Conservation (phyloP, 108 stramenopile species). For the Pseudonitzschia multiseries region DNA sequence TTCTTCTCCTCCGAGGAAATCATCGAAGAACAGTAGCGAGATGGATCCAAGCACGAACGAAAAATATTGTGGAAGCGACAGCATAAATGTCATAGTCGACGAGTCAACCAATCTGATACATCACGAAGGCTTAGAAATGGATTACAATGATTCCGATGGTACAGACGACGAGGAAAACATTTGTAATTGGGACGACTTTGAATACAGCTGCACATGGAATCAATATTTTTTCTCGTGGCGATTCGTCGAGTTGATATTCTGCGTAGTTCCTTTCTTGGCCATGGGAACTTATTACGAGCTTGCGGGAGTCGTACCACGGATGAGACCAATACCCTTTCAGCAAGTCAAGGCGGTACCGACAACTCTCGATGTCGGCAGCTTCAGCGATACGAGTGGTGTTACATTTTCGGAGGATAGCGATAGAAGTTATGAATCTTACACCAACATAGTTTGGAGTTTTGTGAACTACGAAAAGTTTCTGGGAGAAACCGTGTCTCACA, state of each 20-base stretch:
- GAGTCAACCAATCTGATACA: too few relatives aligned
- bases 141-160: neutral
- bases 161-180: neutral
- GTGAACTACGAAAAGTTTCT: conserved; percentile 30
- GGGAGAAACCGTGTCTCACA: conserved; percentile 40
- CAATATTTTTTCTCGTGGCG: conserved; percentile 2
- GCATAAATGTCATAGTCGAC: too few relatives aligned
- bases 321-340: conserved; percentile 45
- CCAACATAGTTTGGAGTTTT: conserved; percentile 16
- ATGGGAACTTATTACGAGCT: neutral
- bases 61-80: too few relatives aligned
- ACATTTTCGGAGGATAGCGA: conserved; percentile 10
- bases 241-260: conserved; percentile 5
- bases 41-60: too few relatives aligned
- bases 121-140: neutral
- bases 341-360: conserved; percentile 13
- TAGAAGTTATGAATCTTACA: neutral
- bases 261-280: neutral
- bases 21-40: too few relatives aligned
- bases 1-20: too few relatives aligned
- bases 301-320: conserved; percentile 1
- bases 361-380: too few relatives aligned
- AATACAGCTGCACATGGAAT: neutral
- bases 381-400: neutral
- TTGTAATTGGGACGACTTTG: neutral